Percentiles rank a stretch among this genome's conserved stretches.
These are phyloP conservation scores for Pythium pectinolyticum DNA, from an alignment of 352 stramenopile genomes.

Conservation along the genomic window DNA sequence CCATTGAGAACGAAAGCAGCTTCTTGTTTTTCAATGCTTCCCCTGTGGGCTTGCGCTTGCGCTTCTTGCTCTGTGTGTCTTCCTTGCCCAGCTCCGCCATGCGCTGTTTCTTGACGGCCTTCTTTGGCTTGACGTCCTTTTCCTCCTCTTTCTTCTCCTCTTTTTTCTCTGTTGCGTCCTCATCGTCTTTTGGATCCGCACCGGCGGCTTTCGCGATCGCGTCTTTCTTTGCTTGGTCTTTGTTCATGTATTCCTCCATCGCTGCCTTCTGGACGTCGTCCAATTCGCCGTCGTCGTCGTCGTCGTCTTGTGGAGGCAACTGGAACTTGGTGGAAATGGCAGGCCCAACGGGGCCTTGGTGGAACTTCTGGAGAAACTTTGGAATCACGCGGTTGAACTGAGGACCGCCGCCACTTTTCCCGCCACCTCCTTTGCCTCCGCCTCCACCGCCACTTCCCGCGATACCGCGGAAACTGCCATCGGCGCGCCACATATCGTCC, in stretches of 20 bases:
- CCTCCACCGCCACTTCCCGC: conserved; percentile 24
- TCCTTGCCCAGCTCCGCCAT: conserved; percentile 42
- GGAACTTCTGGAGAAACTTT: conserved; percentile 82
- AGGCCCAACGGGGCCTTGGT: conserved; percentile 38
- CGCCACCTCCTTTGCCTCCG: conserved; percentile 18
- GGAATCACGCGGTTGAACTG: conserved; percentile 84
- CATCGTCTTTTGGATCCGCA: conserved; percentile 6
- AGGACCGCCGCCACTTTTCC: conserved; percentile 44
- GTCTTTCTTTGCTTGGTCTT: conserved; percentile 44
- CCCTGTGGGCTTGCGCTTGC: conserved; percentile 54
- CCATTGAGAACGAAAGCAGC: conserved; percentile 81
- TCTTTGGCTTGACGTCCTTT: conserved; percentile 16
- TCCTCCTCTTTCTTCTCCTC: conserved; percentile 17
- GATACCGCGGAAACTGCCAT: conserved; percentile 73
- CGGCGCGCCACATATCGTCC: conserved; percentile 69
- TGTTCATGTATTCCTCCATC: conserved; percentile 69
- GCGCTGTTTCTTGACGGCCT: conserved; percentile 38
- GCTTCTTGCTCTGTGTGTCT: conserved; percentile 40
- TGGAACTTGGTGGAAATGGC: conserved; percentile 75
- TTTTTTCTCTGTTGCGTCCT: conserved; percentile 17
- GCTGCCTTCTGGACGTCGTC: conserved; percentile 82
- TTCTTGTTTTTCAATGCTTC: conserved; percentile 72
- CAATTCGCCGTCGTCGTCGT: conserved; percentile 62
- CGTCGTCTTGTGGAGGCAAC: conserved; percentile 44
- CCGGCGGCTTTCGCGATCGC: not conserved